Evolutionary conservation across 768 basidiomycete genomes (phyloP), one percentile per base, ranked within the genome.

Genomic region (Cubamyces lactineus): DNA sequence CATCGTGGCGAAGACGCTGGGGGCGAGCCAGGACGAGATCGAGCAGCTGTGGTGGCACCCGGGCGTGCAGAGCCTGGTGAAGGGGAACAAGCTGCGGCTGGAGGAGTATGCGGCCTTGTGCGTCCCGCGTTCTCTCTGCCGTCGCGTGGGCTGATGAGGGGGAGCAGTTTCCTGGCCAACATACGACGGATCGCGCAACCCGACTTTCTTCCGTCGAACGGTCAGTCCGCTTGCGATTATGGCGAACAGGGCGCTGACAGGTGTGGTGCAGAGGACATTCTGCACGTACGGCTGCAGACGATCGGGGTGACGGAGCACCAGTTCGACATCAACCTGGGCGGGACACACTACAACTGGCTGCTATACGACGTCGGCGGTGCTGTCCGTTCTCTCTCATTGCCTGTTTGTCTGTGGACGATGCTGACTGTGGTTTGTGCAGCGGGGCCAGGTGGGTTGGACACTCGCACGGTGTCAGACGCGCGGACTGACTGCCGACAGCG

Each of bases 331-430:
- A 79, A 80, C 60, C 81, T 86, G 63, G 84, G 82, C 42, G 86
- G 87, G 2, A 79, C 78, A 58, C 79, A 79, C 45, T 89, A 88
- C 69, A 82, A 86, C 55, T 93, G 91, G 91, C 83, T 86, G 59
- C 77, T 93, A 57, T 94, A 88, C 71, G 92, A 94, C 71, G 91
- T 94, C 40, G 91, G 91, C 42, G 92, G 92, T 48, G 88, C 89
- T 53, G 88, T 92, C 70, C 71, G 88, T 80, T 19, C 48, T 48
- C 51, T 45, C 56, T 66, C 53, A 17, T 19, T 53, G 51, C 34
- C 55, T 60, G 48, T 26, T 42, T 49, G 43, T 39, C 30, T 12
- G 26, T 41, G 30, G 21, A 48, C 45, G 66, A 15, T 34, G 5
- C 57, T 24, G 38, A 30, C 23, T 1, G 21, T 28, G 60, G 53